Conservation (phyloP, 352 stramenopile genomes). For the Globisporangium rhizosaccharum region DNA sequence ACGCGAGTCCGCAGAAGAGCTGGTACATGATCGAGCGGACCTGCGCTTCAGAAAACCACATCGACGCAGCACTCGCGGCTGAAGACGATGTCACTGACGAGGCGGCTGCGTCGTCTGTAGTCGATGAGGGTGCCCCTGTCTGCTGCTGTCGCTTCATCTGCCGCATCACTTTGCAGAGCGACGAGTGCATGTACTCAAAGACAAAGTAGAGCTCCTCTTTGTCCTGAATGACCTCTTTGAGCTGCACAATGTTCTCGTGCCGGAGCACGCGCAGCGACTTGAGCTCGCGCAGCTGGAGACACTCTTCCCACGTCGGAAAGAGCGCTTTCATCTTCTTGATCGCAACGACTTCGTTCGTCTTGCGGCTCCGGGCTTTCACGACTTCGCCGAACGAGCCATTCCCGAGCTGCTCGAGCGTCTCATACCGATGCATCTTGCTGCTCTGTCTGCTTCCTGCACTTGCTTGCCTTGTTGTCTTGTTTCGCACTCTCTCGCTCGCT, state of each 20-base stretch:
- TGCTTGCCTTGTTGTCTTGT: too few species aligned
- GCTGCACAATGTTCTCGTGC: constrained; percentile 80
- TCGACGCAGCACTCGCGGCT: background rate
- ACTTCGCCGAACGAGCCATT: constrained; percentile 94
- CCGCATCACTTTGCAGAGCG: constrained; percentile 70
- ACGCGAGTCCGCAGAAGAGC: constrained; percentile 64
- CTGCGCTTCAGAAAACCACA: constrained; percentile 54
- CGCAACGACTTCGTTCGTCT: constrained; percentile 87
- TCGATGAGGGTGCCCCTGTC: constrained; percentile 3
- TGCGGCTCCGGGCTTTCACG: constrained; percentile 84
- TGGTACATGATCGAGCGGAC: constrained; percentile 77
- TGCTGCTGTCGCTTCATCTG: constrained; percentile 21
- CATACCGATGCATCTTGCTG: constrained; percentile 84
- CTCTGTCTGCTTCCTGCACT: too few species aligned
- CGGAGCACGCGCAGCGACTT: constrained; percentile 68
- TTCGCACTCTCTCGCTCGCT: too few species aligned
- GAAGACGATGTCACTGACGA: background rate
- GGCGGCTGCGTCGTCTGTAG: background rate
- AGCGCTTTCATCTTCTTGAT: constrained; percentile 85
- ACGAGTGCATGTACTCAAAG: constrained; percentile 86
- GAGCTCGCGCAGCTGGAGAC: constrained; percentile 75
- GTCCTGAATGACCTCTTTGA: constrained; percentile 84
- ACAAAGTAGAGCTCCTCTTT: constrained; percentile 87
- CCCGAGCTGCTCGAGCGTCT: constrained; percentile 88
- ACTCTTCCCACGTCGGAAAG: constrained; percentile 80